phyloP scores from a whole-genome alignment of 2,329 filamentous ascomycete genomes.

The Pezicula rhizophila region DNA sequence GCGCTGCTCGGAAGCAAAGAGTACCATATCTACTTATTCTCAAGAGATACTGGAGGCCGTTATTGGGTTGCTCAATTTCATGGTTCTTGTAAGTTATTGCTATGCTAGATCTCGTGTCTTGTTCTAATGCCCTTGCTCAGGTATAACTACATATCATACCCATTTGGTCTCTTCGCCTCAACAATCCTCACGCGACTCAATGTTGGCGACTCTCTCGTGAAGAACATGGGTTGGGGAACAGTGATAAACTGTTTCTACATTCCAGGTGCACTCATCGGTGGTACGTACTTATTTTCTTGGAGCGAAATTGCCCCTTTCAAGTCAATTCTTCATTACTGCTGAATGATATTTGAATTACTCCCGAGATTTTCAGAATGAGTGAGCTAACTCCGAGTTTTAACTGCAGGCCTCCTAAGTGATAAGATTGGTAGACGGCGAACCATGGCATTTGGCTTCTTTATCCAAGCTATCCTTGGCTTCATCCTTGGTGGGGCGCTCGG shows the following conservation, averaged over 20 bases:
- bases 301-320: too few species aligned
- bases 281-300: too few species aligned
- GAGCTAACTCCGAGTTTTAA: too few species aligned
- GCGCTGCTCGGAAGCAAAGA: slow-evolving; percentile 38
- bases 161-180: slow-evolving; percentile 48
- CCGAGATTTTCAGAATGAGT: too few species aligned
- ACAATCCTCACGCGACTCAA: slow-evolving; percentile 42
- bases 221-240: slow-evolving; percentile 39
- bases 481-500: slow-evolving; percentile 41
- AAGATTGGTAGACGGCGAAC: slow-evolving; percentile 42
- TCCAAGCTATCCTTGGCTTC: slow-evolving; percentile 41
- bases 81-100: slow-evolving; percentile 37
- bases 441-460: slow-evolving; percentile 42
- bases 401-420: slow-evolving; percentile 33
- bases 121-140: slow-evolving; percentile 6
- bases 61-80: slow-evolving; percentile 40
- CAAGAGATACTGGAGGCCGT: slow-evolving; percentile 42
- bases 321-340: too few species aligned
- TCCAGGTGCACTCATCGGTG: slow-evolving; percentile 35
- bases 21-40: slow-evolving; percentile 41
- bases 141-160: slow-evolving; percentile 49
- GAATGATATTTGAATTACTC: too few species aligned
- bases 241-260: slow-evolving; percentile 46
- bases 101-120: background rate
- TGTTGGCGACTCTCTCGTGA: slow-evolving; percentile 32